phyloP scores from a whole-genome alignment of 371 early-diverging fungal species.

The Conidiobolus incongruus region DNA sequence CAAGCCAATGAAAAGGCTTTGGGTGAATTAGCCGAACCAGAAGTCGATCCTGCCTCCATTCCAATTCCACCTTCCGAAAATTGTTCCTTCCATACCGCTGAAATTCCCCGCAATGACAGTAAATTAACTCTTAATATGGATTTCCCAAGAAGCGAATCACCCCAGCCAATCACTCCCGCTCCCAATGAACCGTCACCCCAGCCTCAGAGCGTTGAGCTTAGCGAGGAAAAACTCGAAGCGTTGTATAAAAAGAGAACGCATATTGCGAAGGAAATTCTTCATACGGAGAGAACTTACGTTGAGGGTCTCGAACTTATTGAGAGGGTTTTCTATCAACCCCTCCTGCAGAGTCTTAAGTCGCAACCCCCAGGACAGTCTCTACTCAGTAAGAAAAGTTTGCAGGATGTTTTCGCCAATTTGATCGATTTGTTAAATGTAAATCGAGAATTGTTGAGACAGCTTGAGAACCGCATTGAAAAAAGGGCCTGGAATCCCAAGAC shows the following conservation, averaged over 20 bases:
- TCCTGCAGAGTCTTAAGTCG: conserved; percentile 4
- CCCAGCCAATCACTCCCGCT: too few relatives aligned
- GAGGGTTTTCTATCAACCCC: conserved; percentile 14
- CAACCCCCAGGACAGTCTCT: conserved; percentile 7
- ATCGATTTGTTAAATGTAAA: conserved; percentile 34
- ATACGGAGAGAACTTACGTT: conserved; percentile 55
- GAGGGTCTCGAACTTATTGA: conserved; percentile 34
- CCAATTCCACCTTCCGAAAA: too few relatives aligned
- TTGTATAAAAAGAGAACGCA: conserved; percentile 10
- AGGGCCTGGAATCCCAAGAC: conserved; percentile 20
- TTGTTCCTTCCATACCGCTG: too few relatives aligned
- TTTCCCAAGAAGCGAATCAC: too few relatives aligned
- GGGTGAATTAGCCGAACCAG: too few relatives aligned
- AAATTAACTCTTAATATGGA: too few relatives aligned
- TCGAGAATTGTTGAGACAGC: conserved; percentile 23
- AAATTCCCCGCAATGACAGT: too few relatives aligned
- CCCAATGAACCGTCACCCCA: too few relatives aligned
- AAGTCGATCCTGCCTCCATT: too few relatives aligned
- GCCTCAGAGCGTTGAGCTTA: too few relatives aligned
- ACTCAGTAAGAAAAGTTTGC: conserved; percentile 14
- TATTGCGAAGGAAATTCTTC: conserved; percentile 40
- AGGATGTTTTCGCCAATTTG: conserved; percentile 36
- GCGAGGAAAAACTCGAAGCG: too few relatives aligned
- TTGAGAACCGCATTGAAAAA: conserved; percentile 20
- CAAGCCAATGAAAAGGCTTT: too few relatives aligned